Conservation (phyloP, 495 filamentous ascomycete genomes). For the Copromyces sp. region DNA sequence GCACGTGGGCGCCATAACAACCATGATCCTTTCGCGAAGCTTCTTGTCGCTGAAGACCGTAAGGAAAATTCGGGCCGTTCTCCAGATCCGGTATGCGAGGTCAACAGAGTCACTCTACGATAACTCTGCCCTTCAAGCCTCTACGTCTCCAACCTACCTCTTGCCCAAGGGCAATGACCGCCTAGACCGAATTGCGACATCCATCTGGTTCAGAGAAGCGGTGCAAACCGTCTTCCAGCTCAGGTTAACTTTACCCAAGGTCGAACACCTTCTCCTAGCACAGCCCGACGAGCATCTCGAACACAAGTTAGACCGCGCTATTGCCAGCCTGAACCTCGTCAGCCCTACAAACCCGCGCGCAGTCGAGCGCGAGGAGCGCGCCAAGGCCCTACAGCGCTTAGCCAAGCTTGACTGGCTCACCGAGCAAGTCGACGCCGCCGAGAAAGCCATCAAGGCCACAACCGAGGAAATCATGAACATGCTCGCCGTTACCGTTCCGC, state of each 20-base stretch:
- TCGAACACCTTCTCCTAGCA: not conserved
- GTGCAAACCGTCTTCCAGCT: constrained; percentile 1
- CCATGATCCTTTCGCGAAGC: constrained; percentile 7
- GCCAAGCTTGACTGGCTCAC: constrained; percentile 4
- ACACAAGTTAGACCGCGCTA: not conserved
- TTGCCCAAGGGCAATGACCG: not conserved
- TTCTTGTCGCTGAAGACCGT: not conserved
- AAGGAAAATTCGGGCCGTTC: constrained; percentile 5
- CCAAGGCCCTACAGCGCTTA: not conserved
- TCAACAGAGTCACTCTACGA: not conserved
- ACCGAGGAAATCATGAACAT: not conserved
- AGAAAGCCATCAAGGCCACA: not conserved
- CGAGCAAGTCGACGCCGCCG: not conserved
- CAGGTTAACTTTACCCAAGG: not conserved
- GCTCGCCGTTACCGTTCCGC: not conserved
- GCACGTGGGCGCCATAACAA: constrained; percentile 12
- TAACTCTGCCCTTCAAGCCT: not conserved
- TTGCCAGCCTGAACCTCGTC: not conserved
- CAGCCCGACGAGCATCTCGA: not conserved
- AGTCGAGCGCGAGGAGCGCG: not conserved
- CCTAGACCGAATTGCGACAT: constrained; percentile 5
- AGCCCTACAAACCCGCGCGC: not conserved
- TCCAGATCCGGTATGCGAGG: constrained; percentile 4
- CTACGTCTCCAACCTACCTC: not conserved
- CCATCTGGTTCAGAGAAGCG: constrained; percentile 12